Evolutionary conservation across 2,329 filamentous ascomycete species (phyloP).

Genomic region (Hypomyces perniciosus): DNA sequence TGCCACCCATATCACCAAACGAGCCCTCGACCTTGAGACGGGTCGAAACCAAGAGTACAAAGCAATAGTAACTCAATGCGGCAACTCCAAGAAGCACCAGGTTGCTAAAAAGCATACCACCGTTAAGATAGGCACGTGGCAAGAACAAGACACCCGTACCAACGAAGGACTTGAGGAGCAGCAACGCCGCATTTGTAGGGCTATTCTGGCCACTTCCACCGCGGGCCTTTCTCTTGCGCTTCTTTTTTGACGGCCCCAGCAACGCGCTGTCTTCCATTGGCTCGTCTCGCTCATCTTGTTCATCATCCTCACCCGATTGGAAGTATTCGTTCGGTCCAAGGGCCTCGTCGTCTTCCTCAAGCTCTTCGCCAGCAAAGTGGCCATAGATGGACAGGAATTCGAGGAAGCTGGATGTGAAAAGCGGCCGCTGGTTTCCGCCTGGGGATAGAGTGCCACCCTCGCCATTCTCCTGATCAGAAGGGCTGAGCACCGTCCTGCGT

Average conservation of each 20-base stretch:
- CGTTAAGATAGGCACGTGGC: constrained; percentile 88
- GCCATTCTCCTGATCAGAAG: constrained; percentile 31
- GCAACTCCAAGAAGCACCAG: constrained; percentile 82
- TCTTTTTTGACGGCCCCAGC: constrained; percentile 67
- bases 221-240: constrained; percentile 70
- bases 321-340: constrained; percentile 88
- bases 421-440: constrained; percentile 35
- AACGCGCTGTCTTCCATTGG: constrained; percentile 85
- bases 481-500: constrained; percentile 65
- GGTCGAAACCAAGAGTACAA: constrained; percentile 85
- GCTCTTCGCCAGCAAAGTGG: constrained; percentile 93
- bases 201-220: constrained; percentile 70
- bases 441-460: constrained; percentile 32
- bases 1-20: constrained; percentile 93
- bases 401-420: constrained; percentile 88
- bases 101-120: constrained; percentile 96
- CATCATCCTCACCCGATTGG: constrained; percentile 65
- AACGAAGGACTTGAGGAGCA: constrained; percentile 95
- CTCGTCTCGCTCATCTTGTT: constrained; percentile 61
- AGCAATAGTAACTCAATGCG: constrained; percentile 89
- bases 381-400: constrained; percentile 94
- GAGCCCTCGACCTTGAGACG: constrained; percentile 84
- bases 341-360: constrained; percentile 93
- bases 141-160: constrained; percentile 93
- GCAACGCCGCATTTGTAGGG: constrained; percentile 70